A percentile compares a stretch with the other conserved stretches of the same genome.
Conservation (phyloP, 345 rosid genomes). For the Salix purpurea region DNA sequence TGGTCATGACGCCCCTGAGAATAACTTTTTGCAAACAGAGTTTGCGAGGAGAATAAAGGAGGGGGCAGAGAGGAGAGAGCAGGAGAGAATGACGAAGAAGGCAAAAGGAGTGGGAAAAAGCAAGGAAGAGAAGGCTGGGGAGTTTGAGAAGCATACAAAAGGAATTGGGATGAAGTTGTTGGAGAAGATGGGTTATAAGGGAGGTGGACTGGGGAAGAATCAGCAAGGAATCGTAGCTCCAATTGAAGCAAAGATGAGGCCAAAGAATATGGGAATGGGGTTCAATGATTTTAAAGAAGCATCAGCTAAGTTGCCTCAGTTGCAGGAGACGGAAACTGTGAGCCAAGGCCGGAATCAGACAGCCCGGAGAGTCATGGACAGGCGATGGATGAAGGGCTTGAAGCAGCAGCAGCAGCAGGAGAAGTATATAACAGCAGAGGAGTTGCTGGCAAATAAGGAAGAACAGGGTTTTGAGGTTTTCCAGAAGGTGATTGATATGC, state of each 20-base stretch:
- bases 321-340: slow-evolving; percentile 57
- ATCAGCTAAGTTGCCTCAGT: slow-evolving; percentile 35
- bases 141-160: slow-evolving; percentile 72
- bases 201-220: slow-evolving; percentile 85
- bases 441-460: slow-evolving; percentile 70
- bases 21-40: slow-evolving; percentile 50
- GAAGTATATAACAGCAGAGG: slow-evolving; percentile 57
- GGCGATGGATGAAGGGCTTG: slow-evolving; percentile 63
- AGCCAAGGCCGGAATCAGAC: slow-evolving; percentile 17
- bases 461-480: slow-evolving; percentile 72
- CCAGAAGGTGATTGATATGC: slow-evolving; percentile 90
- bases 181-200: slow-evolving; percentile 89
- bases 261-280: slow-evolving; percentile 92
- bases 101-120: slow-evolving; percentile 37
- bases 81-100: slow-evolving; percentile 60
- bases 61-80: slow-evolving; percentile 62
- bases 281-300: slow-evolving; percentile 77
- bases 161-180: slow-evolving; percentile 78
- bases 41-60: slow-evolving; percentile 74
- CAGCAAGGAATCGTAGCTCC: slow-evolving; percentile 84
- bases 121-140: slow-evolving; percentile 36
- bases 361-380: slow-evolving; percentile 40
- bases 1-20: slow-evolving; percentile 25
- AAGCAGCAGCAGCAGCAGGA: slow-evolving; percentile 35
- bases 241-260: slow-evolving; percentile 81